These are phyloP conservation scores for Eremothecium coryli DNA, from an alignment of 1,139 yeast genomes.

Conservation along the genomic window DNA sequence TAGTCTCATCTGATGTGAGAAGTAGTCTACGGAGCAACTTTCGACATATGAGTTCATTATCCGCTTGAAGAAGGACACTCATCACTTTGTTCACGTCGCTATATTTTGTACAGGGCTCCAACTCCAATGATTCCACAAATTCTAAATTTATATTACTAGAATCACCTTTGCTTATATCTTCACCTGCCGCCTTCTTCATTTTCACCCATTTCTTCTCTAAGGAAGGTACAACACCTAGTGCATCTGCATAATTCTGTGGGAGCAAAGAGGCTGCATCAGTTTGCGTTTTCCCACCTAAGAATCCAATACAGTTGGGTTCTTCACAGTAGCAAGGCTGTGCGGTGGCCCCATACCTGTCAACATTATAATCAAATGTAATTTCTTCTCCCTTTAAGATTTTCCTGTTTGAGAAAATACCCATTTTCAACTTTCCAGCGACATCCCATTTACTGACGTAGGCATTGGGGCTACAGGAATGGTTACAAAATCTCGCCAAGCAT, in stretches of 20 bases:
- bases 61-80: conserved; percentile 71
- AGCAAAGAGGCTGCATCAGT: conserved; percentile 78
- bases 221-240: conserved; percentile 66
- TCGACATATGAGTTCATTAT: conserved; percentile 55
- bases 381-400: conserved; percentile 74
- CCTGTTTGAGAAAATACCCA: conserved; percentile 91
- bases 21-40: conserved; percentile 62
- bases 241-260: conserved; percentile 78
- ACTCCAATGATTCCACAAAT: conserved; percentile 52
- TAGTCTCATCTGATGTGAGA: conserved; percentile 44
- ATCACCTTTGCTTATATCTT: conserved; percentile 42
- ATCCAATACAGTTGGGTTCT: conserved; percentile 82
- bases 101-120: conserved; percentile 42
- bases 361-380: conserved; percentile 90
- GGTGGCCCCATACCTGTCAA: conserved; percentile 90
- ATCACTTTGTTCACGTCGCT: conserved; percentile 68
- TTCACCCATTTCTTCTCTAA: conserved; percentile 57
- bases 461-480: conserved; percentile 91
- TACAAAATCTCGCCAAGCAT: conserved; percentile 80
- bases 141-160: conserved; percentile 54
- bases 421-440: conserved; percentile 76
- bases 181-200: conserved; percentile 43
- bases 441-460: conserved; percentile 97
- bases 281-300: conserved; percentile 94
- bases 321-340: conserved; percentile 96